Conservation (phyloP, 1,284 basidiomycete genomes). For the Fomitiporia mediterranea region DNA sequence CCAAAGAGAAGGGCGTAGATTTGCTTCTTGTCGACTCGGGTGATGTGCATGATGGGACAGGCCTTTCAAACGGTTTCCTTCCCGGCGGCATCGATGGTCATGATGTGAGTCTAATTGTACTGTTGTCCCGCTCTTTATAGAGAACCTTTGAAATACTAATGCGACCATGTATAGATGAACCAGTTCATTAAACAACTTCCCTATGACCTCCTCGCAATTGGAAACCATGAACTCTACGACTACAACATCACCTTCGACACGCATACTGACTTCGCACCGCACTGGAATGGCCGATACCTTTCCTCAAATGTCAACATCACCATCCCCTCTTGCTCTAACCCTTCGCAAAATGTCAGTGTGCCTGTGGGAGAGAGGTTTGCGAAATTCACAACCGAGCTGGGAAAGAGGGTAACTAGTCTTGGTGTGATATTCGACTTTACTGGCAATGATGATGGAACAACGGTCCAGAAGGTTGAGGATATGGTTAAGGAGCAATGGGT, state of each 20-base stretch:
- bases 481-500: slow-evolving; percentile 78
- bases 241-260: no score
- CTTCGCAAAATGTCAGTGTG: slow-evolving; percentile 48
- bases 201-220: no score
- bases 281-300: slow-evolving; percentile 69
- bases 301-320: slow-evolving; percentile 87
- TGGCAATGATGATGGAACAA: slow-evolving; percentile 59
- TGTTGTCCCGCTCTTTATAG: no score
- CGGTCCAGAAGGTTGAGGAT: slow-evolving; percentile 64
- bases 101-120: slow-evolving; percentile 47
- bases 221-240: no score
- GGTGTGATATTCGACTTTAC: slow-evolving; percentile 79
- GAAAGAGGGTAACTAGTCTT: slow-evolving; percentile 50
- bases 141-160: not conserved
- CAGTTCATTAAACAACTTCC: no score
- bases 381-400: slow-evolving; percentile 74
- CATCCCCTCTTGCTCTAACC: slow-evolving; percentile 37
- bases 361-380: slow-evolving; percentile 65
- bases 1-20: slow-evolving; percentile 61
- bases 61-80: slow-evolving; percentile 68
- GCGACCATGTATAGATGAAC: no score
- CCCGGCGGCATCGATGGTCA: slow-evolving; percentile 69
- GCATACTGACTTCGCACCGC: slow-evolving; percentile 59
- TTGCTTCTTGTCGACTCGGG: slow-evolving; percentile 69
- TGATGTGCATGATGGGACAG: slow-evolving; percentile 80